Percentiles rank a stretch among this genome's conserved stretches.
phyloP scores from a whole-genome alignment of 2,329 filamentous ascomycete species.

The Neurospora sp. region DNA sequence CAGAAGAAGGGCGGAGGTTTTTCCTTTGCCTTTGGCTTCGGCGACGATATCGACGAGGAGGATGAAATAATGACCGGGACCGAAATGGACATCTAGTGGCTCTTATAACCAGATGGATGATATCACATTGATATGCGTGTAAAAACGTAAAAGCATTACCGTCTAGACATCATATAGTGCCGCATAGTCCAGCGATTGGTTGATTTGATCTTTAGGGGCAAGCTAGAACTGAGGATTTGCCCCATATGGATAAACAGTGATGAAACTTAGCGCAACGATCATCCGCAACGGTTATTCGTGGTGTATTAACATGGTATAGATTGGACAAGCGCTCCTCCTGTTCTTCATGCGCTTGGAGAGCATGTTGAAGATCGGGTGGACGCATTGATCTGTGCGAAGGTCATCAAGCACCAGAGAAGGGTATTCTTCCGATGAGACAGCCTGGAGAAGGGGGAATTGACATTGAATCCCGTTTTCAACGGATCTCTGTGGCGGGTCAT shows the following conservation, averaged over 20 bases:
- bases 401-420: background rate
- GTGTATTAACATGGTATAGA: background rate
- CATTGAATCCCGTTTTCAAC: background rate
- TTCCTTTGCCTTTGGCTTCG: conserved; percentile 50
- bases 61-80: conserved; percentile 28
- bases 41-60: conserved; percentile 34
- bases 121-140: background rate
- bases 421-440: background rate
- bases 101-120: background rate
- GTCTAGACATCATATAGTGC: background rate
- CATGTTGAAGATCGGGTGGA: background rate
- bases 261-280: background rate
- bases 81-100: background rate
- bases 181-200: background rate
- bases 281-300: background rate
- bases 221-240: background rate
- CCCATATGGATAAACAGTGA: background rate
- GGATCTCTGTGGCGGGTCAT: background rate
- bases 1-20: conserved; percentile 30
- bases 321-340: background rate
- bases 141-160: background rate
- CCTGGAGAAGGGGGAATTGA: background rate
- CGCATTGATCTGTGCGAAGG: background rate
- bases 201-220: background rate
- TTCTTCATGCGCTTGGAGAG: background rate